Evolutionary conservation across 108 stramenopile genomes (phyloP), one percentile per base, ranked within the genome.

Genomic region (Craspedostauros australis): DNA sequence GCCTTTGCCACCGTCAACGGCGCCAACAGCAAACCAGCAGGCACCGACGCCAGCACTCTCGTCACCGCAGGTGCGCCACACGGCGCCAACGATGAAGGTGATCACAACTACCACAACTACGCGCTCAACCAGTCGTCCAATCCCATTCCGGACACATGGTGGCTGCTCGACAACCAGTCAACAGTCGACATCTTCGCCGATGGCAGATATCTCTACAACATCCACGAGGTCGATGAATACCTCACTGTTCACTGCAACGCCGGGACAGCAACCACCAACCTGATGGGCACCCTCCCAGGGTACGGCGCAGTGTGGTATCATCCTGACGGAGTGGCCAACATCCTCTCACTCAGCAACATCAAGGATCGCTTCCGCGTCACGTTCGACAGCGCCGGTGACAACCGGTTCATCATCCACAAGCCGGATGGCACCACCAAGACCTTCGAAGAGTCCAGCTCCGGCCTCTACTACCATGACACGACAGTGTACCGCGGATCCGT

Each of bases 131-230:
- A n/a, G n/a, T n/a, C n/a, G n/a, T n/a, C n/a, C n/a, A n/a, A n/a
- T n/a, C n/a, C n/a, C n/a, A n/a, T n/a, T n/a, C n/a, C n/a, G n/a
- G n/a, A n/a, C n/a, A n/a, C n/a, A n/a, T n/a, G n/a, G n/a, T n/a
- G n/a, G n/a, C 60, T 73, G 6, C 29, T 67, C 7, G 72, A 72
- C 66, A 71, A 51, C 22, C 62, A 68, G 37, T 54, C 58, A n/a
- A 76, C 74, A 0, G 34, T 55, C 9, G 29, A 65, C 41, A 33
- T 66, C 11, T 61, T 76, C 29, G 52, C 32, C 5, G 66, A 70
- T 48, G 6, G 5, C 24, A 21, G 32, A 25, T 20, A 70, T 19
- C 56, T 76, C 18, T 39, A 30, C 14, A 71, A 70, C 47, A 67
- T 76, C 26, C 37, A 66, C 3, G 22, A 39, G 25, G 26, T 40